A percentile compares a stretch with the other conserved stretches of the same genome.
phyloP scores from a whole-genome alignment of 192 early-diverging fungal genomes.

The Linnemannia schmuckeri region DNA sequence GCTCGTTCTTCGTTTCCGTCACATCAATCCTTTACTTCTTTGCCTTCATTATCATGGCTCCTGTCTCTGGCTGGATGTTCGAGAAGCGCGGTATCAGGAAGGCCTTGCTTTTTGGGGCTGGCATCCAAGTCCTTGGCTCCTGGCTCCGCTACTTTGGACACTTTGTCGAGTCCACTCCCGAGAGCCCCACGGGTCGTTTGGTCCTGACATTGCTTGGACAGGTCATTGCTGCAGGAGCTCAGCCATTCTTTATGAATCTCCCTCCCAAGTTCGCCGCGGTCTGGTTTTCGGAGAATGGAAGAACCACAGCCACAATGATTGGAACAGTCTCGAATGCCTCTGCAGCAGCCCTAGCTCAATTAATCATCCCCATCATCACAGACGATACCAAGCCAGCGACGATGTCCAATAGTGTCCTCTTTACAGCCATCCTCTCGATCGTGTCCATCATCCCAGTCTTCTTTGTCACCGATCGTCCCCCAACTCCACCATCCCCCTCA shows the following conservation, averaged over 20 bases:
- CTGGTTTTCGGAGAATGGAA: conserved; percentile 61
- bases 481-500: conserved; percentile 57
- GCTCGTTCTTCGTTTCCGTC: conserved; percentile 41
- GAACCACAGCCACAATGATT: conserved; percentile 60
- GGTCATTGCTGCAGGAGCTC: conserved; percentile 55
- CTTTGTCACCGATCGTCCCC: conserved; percentile 56
- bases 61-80: conserved; percentile 55
- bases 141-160: conserved; percentile 58
- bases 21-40: conserved; percentile 57
- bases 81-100: conserved; percentile 49
- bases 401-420: conserved; percentile 44
- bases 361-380: conserved; percentile 58
- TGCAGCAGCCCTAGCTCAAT: conserved; percentile 59
- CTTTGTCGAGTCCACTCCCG: conserved; percentile 37
- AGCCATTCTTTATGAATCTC: conserved; percentile 65
- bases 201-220: conserved; percentile 60
- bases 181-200: conserved; percentile 24
- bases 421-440: conserved; percentile 49
- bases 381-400: conserved; percentile 1
- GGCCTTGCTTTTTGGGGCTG: conserved; percentile 52
- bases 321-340: conserved; percentile 57
- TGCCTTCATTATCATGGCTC: conserved; percentile 51
- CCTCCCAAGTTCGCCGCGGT: conserved; percentile 65
- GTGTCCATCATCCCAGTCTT: conserved; percentile 50
- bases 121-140: conserved; percentile 50